Percentiles rank a stretch among this genome's conserved stretches.
phyloP scores from a whole-genome alignment of 2,329 filamentous ascomycete genomes.

The Aspergillus cejpii region DNA sequence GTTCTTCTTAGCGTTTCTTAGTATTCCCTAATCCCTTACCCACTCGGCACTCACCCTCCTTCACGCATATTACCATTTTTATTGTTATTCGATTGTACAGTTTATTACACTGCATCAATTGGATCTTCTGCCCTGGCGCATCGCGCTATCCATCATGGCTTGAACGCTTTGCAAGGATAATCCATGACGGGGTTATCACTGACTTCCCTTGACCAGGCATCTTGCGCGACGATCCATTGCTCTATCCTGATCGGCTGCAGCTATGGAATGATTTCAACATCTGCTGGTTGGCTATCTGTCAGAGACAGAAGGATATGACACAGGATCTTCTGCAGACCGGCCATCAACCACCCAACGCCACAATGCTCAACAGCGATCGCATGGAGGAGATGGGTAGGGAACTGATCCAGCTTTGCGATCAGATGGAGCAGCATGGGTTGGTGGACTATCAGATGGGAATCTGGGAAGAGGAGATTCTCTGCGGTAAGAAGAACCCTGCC shows the following conservation, averaged over 20 bases:
- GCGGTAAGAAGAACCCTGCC: conserved; percentile 52
- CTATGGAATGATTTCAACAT: conserved; percentile 94
- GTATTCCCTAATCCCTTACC: conserved; percentile 6
- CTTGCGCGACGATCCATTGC: conserved; percentile 69
- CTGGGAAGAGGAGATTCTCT: conserved; percentile 86
- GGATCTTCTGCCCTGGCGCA: too few species aligned
- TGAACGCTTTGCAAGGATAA: too few species aligned
- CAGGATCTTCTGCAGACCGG: conserved; percentile 54
- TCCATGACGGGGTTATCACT: too few species aligned
- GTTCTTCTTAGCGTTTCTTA: conserved; percentile 29
- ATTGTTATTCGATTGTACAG: neutral
- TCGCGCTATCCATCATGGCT: too few species aligned
- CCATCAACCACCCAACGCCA: conserved; percentile 52
- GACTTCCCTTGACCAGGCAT: conserved; percentile 70
- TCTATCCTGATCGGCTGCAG: conserved; percentile 69
- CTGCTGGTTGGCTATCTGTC: conserved; percentile 77
- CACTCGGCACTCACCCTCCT: neutral
- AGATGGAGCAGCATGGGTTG: conserved; percentile 81
- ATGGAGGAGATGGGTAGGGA: conserved; percentile 77
- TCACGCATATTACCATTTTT: neutral
- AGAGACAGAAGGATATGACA: conserved; percentile 72
- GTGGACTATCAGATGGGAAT: conserved; percentile 97
- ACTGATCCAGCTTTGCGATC: conserved; percentile 74
- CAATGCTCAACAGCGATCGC: conserved; percentile 59
- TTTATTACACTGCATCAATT: too few species aligned